phyloP scores from a whole-genome alignment of 257 asterid species.

The Solanum dulcamara region DNA sequence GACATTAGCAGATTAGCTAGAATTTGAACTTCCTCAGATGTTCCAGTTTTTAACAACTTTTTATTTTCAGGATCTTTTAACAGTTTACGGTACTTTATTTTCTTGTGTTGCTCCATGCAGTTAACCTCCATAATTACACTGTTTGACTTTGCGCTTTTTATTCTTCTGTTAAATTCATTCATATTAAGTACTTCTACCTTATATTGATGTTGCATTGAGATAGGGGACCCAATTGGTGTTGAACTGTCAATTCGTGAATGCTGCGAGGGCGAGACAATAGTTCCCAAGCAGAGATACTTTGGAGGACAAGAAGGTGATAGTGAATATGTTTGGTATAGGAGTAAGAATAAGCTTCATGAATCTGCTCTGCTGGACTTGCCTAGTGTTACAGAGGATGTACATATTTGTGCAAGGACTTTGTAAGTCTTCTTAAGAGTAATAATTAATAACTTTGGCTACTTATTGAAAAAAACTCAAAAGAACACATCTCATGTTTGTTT shows the following conservation, averaged over 20 bases:
- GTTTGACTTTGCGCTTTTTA: neutral
- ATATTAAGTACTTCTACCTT: conserved; percentile 24
- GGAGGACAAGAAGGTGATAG: conserved; percentile 92
- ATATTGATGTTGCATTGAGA: conserved; percentile 19
- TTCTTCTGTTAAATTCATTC: neutral
- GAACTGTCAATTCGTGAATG: conserved; percentile 67
- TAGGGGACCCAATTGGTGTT: conserved; percentile 81
- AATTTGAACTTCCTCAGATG: neutral
- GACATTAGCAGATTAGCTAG: neutral
- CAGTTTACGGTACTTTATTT: neutral
- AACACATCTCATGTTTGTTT: neutral
- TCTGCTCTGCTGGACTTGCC: conserved; percentile 51
- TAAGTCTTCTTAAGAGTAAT: conserved; percentile 26
- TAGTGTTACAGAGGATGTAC: conserved; percentile 32
- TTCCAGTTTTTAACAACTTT: neutral
- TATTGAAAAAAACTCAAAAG: neutral
- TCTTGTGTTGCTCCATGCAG: neutral
- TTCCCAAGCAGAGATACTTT: conserved; percentile 59
- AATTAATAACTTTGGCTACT: neutral
- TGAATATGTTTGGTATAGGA: conserved; percentile 75
- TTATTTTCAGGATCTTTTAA: neutral
- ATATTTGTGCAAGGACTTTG: conserved; percentile 42
- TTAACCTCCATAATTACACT: neutral
- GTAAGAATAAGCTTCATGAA: conserved; percentile 46
- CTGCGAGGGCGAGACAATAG: conserved; percentile 71